phyloP scores from a whole-genome alignment of 1,139 yeast genomes.

The Scheffersomyces titani region DNA sequence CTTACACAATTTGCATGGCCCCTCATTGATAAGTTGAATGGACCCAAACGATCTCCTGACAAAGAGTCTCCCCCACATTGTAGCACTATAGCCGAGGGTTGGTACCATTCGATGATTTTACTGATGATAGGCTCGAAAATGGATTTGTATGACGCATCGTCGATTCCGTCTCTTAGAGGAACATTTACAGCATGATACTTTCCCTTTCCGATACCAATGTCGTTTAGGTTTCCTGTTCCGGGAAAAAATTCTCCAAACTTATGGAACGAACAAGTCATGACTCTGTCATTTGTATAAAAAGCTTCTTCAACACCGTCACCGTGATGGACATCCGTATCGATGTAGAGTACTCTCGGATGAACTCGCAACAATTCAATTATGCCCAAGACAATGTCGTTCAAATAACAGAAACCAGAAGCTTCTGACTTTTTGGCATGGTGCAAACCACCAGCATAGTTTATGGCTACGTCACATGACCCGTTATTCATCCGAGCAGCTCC shows the following conservation, averaged over 20 bases:
- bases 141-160: slow-evolving; percentile 81
- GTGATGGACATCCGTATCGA: slow-evolving; percentile 95
- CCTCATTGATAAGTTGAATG: slow-evolving; percentile 85
- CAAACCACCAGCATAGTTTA: slow-evolving; percentile 95
- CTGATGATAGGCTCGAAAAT: slow-evolving; percentile 84
- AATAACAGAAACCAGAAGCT: slow-evolving; percentile 94
- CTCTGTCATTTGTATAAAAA: slow-evolving; percentile 92
- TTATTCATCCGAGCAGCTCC: slow-evolving; percentile 94
- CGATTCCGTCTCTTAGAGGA: slow-evolving; percentile 90
- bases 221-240: slow-evolving; percentile 91
- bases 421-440: slow-evolving; percentile 97
- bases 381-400: slow-evolving; percentile 83
- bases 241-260: slow-evolving; percentile 97
- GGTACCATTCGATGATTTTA: slow-evolving; percentile 88
- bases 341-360: slow-evolving; percentile 90
- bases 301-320: slow-evolving; percentile 99
- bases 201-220: slow-evolving; percentile 86
- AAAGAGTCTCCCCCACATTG: slow-evolving; percentile 95
- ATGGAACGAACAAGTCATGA: slow-evolving; percentile 97
- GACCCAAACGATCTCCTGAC: slow-evolving; percentile 88
- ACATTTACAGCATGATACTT: slow-evolving; percentile 85
- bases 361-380: slow-evolving; percentile 85
- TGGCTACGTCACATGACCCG: slow-evolving; percentile 93
- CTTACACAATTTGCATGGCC: slow-evolving; percentile 97
- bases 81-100: slow-evolving; percentile 90